These are phyloP conservation scores for Elsinoe australis DNA, from an alignment of 2,329 filamentous ascomycete species.

Conservation along the genomic window DNA sequence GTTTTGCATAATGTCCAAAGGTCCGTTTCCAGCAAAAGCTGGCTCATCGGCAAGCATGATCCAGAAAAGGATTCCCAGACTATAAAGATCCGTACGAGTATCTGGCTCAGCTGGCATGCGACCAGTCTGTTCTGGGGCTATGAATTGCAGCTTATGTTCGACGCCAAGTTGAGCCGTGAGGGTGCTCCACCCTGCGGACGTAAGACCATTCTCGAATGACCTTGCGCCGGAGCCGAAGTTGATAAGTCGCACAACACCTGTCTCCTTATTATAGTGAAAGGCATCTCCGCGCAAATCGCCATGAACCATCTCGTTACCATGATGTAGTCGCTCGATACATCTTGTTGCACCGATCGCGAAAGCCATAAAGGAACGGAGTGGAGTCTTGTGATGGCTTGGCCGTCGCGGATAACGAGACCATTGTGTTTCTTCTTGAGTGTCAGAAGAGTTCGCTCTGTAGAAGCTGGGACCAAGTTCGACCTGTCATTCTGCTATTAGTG, in stretches of 20 bases:
- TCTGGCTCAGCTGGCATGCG: slow-evolving; percentile 89
- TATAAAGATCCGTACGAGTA: slow-evolving; percentile 87
- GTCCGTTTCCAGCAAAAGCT: slow-evolving; percentile 70
- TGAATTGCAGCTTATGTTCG: slow-evolving; percentile 82
- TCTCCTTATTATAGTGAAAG: slow-evolving; percentile 73
- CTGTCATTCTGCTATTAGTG: background rate
- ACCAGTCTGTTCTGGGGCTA: slow-evolving; percentile 90
- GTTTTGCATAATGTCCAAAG: slow-evolving; percentile 85
- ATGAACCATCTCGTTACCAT: slow-evolving; percentile 76
- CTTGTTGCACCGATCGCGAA: slow-evolving; percentile 85
- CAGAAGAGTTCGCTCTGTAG: slow-evolving; percentile 27
- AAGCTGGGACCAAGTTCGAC: slow-evolving; percentile 65
- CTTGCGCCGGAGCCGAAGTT: slow-evolving; percentile 81
- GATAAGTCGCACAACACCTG: slow-evolving; percentile 65
- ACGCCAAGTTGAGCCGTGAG: slow-evolving; percentile 77
- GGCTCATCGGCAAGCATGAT: slow-evolving; percentile 70
- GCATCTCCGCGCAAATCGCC: slow-evolving; percentile 86
- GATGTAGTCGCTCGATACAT: slow-evolving; percentile 84
- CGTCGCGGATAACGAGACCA: slow-evolving; percentile 1
- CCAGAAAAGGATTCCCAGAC: slow-evolving; percentile 83
- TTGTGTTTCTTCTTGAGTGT: background rate
- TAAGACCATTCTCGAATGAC: slow-evolving; percentile 82
- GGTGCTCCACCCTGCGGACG: slow-evolving; percentile 75
- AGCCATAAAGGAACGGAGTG: slow-evolving; percentile 70
- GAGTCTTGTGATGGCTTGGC: slow-evolving; percentile 25